Evolutionary conservation across 2,329 filamentous ascomycete genomes (phyloP), one percentile per base, ranked within the genome.

Genomic region (Pseudohalonectria lignicola): DNA sequence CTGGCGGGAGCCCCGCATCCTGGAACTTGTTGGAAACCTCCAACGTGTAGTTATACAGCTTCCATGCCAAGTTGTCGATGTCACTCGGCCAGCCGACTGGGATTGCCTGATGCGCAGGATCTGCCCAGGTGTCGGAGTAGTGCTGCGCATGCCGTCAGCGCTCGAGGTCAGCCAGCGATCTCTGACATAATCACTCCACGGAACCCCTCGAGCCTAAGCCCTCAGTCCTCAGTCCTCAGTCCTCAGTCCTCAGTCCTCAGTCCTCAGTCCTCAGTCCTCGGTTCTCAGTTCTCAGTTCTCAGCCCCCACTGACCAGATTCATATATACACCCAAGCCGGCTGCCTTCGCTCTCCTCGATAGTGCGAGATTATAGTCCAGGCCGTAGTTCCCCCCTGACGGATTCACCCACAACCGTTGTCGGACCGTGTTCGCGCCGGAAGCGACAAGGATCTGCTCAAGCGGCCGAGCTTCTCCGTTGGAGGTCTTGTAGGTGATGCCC

Each of bases 341-440:
- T 3, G 72, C 71, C 47, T 76, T 67, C 3, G 79, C 77, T 36
- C 80, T 67, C 52, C 71, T 70, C 4, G 76, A 81, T n/a, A 86
- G 65, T 39, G 71, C 60, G 44, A 86, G 52, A 52, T 84, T 85
- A 58, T 86, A 86, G 41, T 72, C 72, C 31, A 85, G 64, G 54
- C 81, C 71, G 55, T 86, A 86, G 46, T 69, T 66, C 33, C 78
- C 76, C 17, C 38, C 26, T 10, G 68, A 61, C 0, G 76, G 74
- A 47, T 80, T 81, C 18, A 85, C 80, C 81, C 80, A 86, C 31
- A 86, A 56, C 19, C 82, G 68, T 53, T 86, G 80, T 15, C 80
- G 73, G 33, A 84, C 74, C 0, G 74, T 80, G 55, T 84, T 85
- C 47, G 82, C 71, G 12, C 80, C 81, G 20, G 65, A 71, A 10